Conservation (phyloP, 768 basidiomycete species). For the Serendipita sp. region DNA sequence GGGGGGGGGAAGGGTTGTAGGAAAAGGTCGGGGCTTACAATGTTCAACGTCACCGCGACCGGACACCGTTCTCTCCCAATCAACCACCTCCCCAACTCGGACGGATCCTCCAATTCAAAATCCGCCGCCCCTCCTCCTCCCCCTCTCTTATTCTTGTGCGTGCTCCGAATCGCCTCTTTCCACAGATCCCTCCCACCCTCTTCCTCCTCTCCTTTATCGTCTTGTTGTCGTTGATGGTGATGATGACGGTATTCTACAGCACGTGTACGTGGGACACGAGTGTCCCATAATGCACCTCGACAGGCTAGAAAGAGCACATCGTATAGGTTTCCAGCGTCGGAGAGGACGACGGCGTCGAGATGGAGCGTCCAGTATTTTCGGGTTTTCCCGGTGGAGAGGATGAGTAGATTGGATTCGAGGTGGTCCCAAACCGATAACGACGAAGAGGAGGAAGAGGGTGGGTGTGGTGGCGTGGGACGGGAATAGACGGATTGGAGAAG, state of each 20-base stretch:
- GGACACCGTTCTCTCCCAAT: conserved; percentile 55
- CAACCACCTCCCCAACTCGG: conserved; percentile 66
- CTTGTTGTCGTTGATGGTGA: conserved; percentile 20
- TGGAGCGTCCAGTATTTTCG: conserved; percentile 64
- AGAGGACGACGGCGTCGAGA: conserved; percentile 58
- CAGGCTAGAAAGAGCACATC: conserved; percentile 71
- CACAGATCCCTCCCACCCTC: conserved; percentile 16
- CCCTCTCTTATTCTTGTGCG: not conserved
- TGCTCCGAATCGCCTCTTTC: not conserved
- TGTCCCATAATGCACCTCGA: conserved; percentile 66
- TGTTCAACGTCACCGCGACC: conserved; percentile 58
- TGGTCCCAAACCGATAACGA: not conserved
- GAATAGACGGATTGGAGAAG: conserved; percentile 49
- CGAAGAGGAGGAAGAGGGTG: conserved; percentile 30
- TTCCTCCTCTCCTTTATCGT: conserved; percentile 27
- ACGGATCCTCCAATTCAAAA: conserved; percentile 76
- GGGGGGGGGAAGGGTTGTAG: not conserved
- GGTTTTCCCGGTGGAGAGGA: conserved; percentile 33
- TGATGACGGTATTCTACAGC: conserved; percentile 55
- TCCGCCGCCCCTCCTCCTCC: conserved; percentile 35
- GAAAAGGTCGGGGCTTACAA: conserved; percentile 32
- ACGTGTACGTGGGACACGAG: conserved; percentile 60
- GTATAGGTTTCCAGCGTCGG: conserved; percentile 58
- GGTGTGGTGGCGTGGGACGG: conserved; percentile 20
- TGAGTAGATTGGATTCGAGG: conserved; percentile 31